phyloP scores from a whole-genome alignment of 2,329 filamentous ascomycete genomes.

The Cyphellophora attinorum region DNA sequence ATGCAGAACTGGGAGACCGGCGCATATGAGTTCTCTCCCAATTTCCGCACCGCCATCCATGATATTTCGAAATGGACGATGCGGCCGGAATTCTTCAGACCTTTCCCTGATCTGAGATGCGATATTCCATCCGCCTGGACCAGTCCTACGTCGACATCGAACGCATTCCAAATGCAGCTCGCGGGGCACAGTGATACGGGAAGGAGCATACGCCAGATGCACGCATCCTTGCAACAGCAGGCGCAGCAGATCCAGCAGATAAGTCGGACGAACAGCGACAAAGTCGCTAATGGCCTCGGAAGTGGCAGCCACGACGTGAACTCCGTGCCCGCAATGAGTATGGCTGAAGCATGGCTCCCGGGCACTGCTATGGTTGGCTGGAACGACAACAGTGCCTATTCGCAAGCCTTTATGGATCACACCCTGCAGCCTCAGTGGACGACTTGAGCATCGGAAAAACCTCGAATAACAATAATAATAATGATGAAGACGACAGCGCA shows the following conservation, averaged over 20 bases:
- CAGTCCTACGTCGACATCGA: constrained; percentile 7
- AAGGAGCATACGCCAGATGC: not conserved
- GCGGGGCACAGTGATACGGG: not conserved
- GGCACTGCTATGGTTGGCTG: not conserved
- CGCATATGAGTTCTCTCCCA: constrained; percentile 15
- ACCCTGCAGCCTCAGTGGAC: not conserved
- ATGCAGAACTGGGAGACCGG: constrained; percentile 14
- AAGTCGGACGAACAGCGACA: too few species aligned
- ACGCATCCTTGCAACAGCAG: not conserved
- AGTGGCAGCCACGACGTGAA: not conserved
- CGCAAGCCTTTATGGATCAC: not conserved
- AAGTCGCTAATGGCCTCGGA: too few species aligned
- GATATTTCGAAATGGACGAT: constrained; percentile 18
- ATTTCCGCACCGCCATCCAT: constrained; percentile 13
- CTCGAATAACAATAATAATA: too few species aligned
- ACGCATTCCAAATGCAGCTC: not conserved
- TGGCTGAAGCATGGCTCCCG: not conserved
- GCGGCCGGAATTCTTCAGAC: constrained; percentile 14
- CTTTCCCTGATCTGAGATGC: constrained; percentile 15
- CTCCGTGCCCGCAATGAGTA: not conserved
- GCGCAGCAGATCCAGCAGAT: too few species aligned
- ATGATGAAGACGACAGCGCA: too few species aligned
- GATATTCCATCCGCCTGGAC: constrained; percentile 16
- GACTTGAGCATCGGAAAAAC: too few species aligned
- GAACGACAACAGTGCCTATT: not conserved